phyloP scores from a whole-genome alignment of 2,329 filamentous ascomycete genomes.

The Arthrobotrys entomopaga region DNA sequence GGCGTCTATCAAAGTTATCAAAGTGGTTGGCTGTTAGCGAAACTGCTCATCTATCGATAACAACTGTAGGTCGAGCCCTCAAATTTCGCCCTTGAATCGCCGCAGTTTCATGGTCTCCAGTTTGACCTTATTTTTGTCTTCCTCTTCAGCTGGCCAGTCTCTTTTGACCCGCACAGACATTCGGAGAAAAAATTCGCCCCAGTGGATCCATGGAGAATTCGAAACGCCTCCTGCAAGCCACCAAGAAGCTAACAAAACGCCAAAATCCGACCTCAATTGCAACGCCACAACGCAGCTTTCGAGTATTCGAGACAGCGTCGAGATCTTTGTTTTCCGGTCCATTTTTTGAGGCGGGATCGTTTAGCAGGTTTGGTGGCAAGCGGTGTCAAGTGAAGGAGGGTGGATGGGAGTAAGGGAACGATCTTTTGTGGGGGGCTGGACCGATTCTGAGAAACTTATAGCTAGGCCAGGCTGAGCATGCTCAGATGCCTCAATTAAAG shows the following conservation, averaged over 20 bases:
- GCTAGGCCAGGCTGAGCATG: no score
- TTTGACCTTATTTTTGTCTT: neutral
- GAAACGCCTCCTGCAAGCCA: constrained; percentile 55
- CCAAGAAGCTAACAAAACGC: constrained; percentile 26
- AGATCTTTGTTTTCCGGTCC: neutral
- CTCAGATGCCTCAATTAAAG: no score
- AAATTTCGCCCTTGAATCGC: no score
- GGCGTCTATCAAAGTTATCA: no score
- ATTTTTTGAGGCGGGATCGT: neutral
- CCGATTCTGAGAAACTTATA: no score
- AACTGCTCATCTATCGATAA: no score
- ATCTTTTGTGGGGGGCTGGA: no score
- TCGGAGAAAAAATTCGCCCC: constrained; percentile 31
- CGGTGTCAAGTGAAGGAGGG: no score
- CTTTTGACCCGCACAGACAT: constrained; percentile 38
- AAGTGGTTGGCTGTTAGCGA: no score
- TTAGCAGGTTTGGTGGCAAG: neutral
- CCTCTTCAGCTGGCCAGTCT: neutral
- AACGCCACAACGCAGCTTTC: constrained; percentile 53
- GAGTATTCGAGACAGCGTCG: neutral
- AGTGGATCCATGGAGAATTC: constrained; percentile 32
- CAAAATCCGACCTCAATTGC: constrained; percentile 47
- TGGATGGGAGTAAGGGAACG: no score
- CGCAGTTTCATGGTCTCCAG: no score
- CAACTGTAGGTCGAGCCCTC: no score